These are phyloP conservation scores for Fomitopsis palustris DNA, from an alignment of 1,284 basidiomycete genomes.

Conservation along the genomic window DNA sequence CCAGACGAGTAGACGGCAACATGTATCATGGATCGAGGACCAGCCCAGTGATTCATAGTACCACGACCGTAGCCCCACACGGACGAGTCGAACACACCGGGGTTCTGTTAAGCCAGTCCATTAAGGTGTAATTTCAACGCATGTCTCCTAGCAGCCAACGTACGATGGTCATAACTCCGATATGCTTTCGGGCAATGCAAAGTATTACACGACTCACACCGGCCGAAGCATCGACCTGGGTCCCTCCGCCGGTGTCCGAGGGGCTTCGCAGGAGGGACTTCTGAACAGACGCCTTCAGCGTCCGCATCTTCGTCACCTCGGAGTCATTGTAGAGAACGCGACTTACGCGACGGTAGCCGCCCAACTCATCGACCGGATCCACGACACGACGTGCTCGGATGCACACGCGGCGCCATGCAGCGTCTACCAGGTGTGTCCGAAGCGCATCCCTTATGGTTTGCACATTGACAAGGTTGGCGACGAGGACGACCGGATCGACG, in stretches of 20 bases:
- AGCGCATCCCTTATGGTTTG: conserved; percentile 23
- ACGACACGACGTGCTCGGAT: conserved; percentile 20
- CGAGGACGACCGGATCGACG: conserved; percentile 16
- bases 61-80: too few relatives aligned
- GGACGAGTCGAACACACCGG: too few relatives aligned
- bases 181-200: conserved; percentile 15
- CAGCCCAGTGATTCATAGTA: too few relatives aligned
- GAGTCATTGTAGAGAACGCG: conserved; percentile 10
- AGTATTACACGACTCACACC: conserved; percentile 11
- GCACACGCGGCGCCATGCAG: conserved; percentile 17
- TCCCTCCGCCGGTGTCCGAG: conserved; percentile 16
- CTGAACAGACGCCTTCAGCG: conserved; percentile 29
- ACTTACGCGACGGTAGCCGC: conserved; percentile 17
- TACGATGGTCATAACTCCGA: neutral
- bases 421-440: conserved; percentile 22
- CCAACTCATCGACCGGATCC: conserved; percentile 17
- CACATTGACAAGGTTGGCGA: conserved; percentile 26
- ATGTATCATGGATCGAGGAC: too few relatives aligned
- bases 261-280: conserved; percentile 25
- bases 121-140: too few relatives aligned
- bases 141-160: too few relatives aligned
- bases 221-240: conserved; percentile 14
- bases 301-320: conserved; percentile 23
- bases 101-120: too few relatives aligned
- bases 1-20: too few relatives aligned